Base-by-base conservation (phyloP, 2,329 filamentous ascomycete species). In the Fonsecaea pedrosoi region DNA sequence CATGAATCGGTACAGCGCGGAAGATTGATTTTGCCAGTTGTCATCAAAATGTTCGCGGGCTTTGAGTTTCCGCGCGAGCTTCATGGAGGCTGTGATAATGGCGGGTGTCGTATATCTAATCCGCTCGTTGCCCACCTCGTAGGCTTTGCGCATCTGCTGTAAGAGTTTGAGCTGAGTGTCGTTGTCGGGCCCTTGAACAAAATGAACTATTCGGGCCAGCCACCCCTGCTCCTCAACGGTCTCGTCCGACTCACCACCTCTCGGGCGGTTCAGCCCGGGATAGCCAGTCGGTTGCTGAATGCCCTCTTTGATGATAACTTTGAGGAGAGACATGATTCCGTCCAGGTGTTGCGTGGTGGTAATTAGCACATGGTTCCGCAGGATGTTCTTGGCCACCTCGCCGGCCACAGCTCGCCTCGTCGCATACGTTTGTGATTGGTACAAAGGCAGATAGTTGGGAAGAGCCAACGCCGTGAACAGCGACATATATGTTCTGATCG, bases 171-270 rank as follows among this genome's bases (percentile, higher is more conserved):
- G 95, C 77, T 99, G 95, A 0, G 90, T 96, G 73, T 97, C 92
- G 75, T 98, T 98, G 76, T 96, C 87, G 40, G 92, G 84, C 54
- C 88, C 91, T 65, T 92, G 85, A 60, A 99, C 87, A 64, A 97
- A 83, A 80, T 99, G 95, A 18, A 97, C 89, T 75, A 99, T 90
- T 73, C 95, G 87, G 40, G 95, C 95, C 62, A 99, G 84, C 93
- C 93, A 97, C 60, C 95, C 95, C 82, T 99, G 95, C 80, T 99
- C 95, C 79, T 99, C 94, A 75, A 98, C 89, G 0, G 94, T 98
- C 81, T 99, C 96, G 69, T 99, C 95, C 0, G 95, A 98, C 82
- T 99, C 96, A 55, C 86, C 83, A 21, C 87, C 87, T 69, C 92
- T 89, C 70, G 92, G 85, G 75, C 94, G 91, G 13, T 84, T 80